A percentile compares a stretch with the other conserved stretches of the same genome.
These are phyloP conservation scores for Stylosanthes scabra DNA, from an alignment of 331 rosid genomes.

Conservation along the genomic window DNA sequence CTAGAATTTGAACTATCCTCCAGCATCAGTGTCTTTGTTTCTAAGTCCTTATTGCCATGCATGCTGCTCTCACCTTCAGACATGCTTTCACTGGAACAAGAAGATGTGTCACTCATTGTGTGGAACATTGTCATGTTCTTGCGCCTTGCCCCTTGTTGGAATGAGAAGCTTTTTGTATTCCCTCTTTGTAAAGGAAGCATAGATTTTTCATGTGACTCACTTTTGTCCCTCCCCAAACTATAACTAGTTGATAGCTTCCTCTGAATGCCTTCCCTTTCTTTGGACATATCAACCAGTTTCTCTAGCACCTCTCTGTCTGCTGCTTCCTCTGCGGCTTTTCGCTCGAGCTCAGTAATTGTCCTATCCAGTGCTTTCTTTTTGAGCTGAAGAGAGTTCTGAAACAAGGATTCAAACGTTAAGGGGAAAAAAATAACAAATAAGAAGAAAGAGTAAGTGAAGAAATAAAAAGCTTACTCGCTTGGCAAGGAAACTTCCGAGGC, in stretches of 20 bases:
- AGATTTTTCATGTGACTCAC: conserved; percentile 46
- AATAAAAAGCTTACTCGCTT: conserved; percentile 58
- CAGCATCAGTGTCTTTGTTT: conserved; percentile 45
- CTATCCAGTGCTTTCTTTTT: conserved; percentile 69
- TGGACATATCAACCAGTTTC: conserved; percentile 45
- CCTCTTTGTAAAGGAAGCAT: conserved; percentile 60
- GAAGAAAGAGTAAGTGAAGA: no score
- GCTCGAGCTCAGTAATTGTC: conserved; percentile 60
- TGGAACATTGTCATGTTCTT: conserved; percentile 50
- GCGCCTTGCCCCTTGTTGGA: conserved; percentile 50
- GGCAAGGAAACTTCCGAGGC: conserved; percentile 69
- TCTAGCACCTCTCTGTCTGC: conserved; percentile 45
- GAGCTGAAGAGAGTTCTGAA: conserved; percentile 65
- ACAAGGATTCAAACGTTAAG: conserved; percentile 7
- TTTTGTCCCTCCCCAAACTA: conserved; percentile 69
- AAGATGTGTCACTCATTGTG: conserved; percentile 58
- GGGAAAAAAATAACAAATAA: not conserved
- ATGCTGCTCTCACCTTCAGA: conserved; percentile 32
- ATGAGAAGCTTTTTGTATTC: conserved; percentile 50
- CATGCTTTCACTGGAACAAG: not conserved
- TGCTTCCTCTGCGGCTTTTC: conserved; percentile 54
- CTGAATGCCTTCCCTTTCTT: conserved; percentile 61
- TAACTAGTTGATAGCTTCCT: conserved; percentile 73
- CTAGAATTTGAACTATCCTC: conserved; percentile 1
- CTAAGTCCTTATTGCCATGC: conserved; percentile 42